Base-by-base conservation (phyloP, 495 filamentous ascomycete genomes). In the Bacidia gigantensis region DNA sequence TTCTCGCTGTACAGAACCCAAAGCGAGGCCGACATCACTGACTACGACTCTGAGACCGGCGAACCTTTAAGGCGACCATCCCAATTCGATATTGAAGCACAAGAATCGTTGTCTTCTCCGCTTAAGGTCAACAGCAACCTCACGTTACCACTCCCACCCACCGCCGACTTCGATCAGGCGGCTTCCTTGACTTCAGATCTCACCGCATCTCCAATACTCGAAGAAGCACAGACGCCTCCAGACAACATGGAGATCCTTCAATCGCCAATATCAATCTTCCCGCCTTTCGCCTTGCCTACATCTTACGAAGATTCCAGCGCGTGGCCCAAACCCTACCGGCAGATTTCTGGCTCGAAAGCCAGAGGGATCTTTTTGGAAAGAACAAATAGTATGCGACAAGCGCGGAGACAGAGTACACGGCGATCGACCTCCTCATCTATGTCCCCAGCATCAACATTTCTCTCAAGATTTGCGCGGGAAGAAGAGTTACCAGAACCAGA, bases 161-260 rank as follows among this genome's bases (percentile, higher is more conserved):
- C 42, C 39, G 51, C 57, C 24, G 67, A 69, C 17, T 29, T 68
- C 22, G 70, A 72, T n/a, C 69, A 59, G 40, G 69, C 67, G n/a
- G 73, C 75, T 14, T 83, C 80, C 10, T 66, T 84, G 55, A 83
- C 80, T 3, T 80, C 79, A 1, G 68, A 71, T 24, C 73, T 76
- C 12, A 81, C 78, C 22, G 70, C 66, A 38, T 81, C 78, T 20
- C 70, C 77, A 3, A 49, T 65, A 18, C 62, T 62, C 2, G 75
- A 78, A 11, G 78, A 80, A 60, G 52, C 69, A 18, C 69, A 65
- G 18, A 80, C 77, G 2, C 77, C 78, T 21, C 67, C 69, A 12
- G 72, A 76, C 53, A 56, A 59, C 17, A 69, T 66, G 45, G 74
- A 77, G 20, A 70, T 67, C 18, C 59, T 77, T 1, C 61, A 78